Evolutionary conservation across 805 yeast species (phyloP).

Genomic region (Spathaspora gorwiae): DNA sequence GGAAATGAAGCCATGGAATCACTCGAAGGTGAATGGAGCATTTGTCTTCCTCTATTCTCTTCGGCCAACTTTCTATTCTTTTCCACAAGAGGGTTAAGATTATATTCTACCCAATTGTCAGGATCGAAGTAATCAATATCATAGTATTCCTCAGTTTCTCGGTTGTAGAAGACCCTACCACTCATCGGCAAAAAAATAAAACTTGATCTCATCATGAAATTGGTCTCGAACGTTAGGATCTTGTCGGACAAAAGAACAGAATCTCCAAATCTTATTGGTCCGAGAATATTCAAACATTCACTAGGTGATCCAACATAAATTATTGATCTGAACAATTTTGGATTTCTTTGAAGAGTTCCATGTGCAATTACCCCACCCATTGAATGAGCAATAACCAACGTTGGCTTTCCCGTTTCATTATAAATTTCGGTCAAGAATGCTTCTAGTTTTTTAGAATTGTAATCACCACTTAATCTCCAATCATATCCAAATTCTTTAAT

Average conservation of each 20-base stretch:
- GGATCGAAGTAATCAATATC: conserved; percentile 77
- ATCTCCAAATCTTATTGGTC: conserved; percentile 82
- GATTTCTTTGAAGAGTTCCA: conserved; percentile 65
- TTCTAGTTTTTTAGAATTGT: conserved; percentile 48
- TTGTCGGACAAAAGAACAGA: conserved; percentile 69
- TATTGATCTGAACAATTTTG: conserved; percentile 66
- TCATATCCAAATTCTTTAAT: conserved; percentile 86
- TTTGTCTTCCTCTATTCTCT: conserved; percentile 12
- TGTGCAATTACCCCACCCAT: conserved; percentile 93
- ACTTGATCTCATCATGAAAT: conserved; percentile 84
- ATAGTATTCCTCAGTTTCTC: conserved; percentile 50
- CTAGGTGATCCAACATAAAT: conserved; percentile 81
- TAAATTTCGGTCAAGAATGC: conserved; percentile 45
- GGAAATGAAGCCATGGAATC: conserved; percentile 15
- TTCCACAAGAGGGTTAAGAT: conserved; percentile 70
- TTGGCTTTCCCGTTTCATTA: conserved; percentile 49
- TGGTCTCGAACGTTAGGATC: conserved; percentile 73
- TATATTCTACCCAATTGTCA: conserved; percentile 72
- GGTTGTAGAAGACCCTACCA: conserved; percentile 71
- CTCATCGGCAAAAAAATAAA: conserved; percentile 72
- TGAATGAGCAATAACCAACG: conserved; percentile 78
- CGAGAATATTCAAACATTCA: conserved; percentile 80
- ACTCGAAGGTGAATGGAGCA: not conserved
- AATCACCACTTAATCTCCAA: conserved; percentile 76
- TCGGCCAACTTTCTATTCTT: conserved; percentile 26